These are phyloP conservation scores for Ephemerocybe angulata DNA, from an alignment of 768 basidiomycete species.

Conservation along the genomic window DNA sequence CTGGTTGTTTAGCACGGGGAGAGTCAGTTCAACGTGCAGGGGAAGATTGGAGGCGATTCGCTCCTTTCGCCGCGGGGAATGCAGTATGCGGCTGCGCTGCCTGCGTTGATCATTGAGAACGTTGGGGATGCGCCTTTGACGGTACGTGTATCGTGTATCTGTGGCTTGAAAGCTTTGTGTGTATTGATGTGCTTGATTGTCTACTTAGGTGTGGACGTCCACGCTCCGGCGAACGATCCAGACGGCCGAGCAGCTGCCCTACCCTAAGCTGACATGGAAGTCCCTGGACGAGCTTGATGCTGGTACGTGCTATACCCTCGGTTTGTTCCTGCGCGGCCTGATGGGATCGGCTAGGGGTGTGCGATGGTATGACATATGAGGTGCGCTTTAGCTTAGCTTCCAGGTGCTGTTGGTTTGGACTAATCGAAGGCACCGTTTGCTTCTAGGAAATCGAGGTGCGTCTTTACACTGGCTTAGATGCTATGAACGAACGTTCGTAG, in stretches of 20 bases:
- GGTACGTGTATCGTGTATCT: slow-evolving; percentile 38
- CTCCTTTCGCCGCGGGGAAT: slow-evolving; percentile 78
- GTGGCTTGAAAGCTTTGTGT: no score
- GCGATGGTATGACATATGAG: slow-evolving; percentile 99
- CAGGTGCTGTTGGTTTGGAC: background rate
- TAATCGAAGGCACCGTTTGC: background rate
- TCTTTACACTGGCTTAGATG: background rate
- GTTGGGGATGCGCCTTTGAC: slow-evolving; percentile 87
- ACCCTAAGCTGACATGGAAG: slow-evolving; percentile 96
- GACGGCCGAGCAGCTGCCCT: slow-evolving; percentile 78
- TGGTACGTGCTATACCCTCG: slow-evolving; percentile 31
- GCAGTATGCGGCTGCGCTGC: slow-evolving; percentile 82
- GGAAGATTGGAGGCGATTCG: slow-evolving; percentile 98
- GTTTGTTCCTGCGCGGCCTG: background rate
- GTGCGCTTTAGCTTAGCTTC: slow-evolving; percentile 19
- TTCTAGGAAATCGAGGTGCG: slow-evolving; percentile 81
- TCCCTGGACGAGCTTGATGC: slow-evolving; percentile 97
- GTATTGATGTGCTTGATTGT: background rate
- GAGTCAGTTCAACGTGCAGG: slow-evolving; percentile 93
- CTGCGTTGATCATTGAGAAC: slow-evolving; percentile 83
- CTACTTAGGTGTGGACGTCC: slow-evolving; percentile 91
- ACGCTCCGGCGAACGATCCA: slow-evolving; percentile 91
- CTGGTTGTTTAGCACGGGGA: slow-evolving; percentile 77
- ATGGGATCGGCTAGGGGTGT: slow-evolving; percentile 58
- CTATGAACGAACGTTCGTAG: background rate